Evolutionary conservation across 805 yeast species (phyloP), one percentile per base, ranked within the genome.

Genomic region (Cyberlindnera maclurae): DNA sequence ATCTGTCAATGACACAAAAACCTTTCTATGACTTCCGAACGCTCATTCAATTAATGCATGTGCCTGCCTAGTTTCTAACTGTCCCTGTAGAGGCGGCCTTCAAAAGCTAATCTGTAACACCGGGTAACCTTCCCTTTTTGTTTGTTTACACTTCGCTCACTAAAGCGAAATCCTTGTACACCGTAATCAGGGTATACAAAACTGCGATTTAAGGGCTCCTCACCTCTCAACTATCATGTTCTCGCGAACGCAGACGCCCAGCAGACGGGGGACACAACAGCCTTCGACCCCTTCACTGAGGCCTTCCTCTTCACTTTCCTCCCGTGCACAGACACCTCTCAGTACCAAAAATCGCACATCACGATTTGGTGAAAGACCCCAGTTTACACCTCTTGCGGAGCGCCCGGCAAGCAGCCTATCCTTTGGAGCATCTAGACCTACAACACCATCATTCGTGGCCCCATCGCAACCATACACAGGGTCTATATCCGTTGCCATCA

Each of bases 401-500:
- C 39, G 53, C 15, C 49, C 53, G 1, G 18, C 45, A 1, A 40
- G 46, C 34, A 36, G 44, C 5, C 28, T 47, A 15, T 40, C 44
- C 8, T 37, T 41, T 18, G 30, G 40, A 5, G 32, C 43, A 2
- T 50, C 57, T 15, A 45, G 54, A 37, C 55, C 55, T 6, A 39
- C 51, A 12, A 50, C 57, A 0, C 55, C 57, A 4, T 50, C 57
- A 5, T 40, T 49, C 29, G 29, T 26, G 5, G 12, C 41, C 5
- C 33, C 40, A 10, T 40, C 52, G 10, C 55, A 44, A 34, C 52
- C 62, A 1, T 83, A 81, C 51, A 69, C 76, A 4, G 94, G 94
- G 2, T 69, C 80, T 12, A 86, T 87, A 45, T 71, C 75, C 2
- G 96, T 87, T 1, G 73, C 88, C 1, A 73, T 87, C 11, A 65